Evolutionary conservation across 176 grass and related monocot species (phyloP).

Genomic region (Triticum monococcum): DNA sequence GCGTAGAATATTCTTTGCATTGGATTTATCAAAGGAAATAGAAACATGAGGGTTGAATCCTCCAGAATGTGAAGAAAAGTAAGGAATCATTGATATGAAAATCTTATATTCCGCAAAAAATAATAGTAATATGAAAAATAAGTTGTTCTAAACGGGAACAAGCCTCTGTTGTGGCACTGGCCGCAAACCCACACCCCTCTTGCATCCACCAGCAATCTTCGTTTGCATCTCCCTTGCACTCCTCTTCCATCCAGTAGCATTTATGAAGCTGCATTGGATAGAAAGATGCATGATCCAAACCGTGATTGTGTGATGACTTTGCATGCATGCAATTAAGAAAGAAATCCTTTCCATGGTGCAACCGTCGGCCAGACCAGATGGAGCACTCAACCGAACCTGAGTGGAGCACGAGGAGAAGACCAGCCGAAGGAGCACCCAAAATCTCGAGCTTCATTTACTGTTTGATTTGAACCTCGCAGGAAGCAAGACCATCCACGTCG

Average conservation of each 20-base stretch:
- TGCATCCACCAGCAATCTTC: background rate
- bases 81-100: no score
- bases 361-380: background rate
- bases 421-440: background rate
- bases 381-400: conserved; percentile 16
- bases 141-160: no score
- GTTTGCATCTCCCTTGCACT: background rate
- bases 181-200: background rate
- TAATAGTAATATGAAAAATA: no score
- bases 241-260: background rate
- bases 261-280: background rate
- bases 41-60: no score
- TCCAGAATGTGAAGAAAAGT: no score
- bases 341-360: background rate
- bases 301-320: background rate
- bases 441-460: background rate
- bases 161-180: no score
- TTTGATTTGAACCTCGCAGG: conserved; percentile 21
- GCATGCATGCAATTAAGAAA: background rate
- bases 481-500: conserved; percentile 4
- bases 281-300: background rate
- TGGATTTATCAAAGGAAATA: no score
- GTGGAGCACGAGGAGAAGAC: conserved; percentile 16
- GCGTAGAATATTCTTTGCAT: no score
- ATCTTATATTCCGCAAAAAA: no score